Evolutionary conservation across 2,329 filamentous ascomycete genomes (phyloP), one percentile per base, ranked within the genome.

Genomic region (Botrytis paeoniae): DNA sequence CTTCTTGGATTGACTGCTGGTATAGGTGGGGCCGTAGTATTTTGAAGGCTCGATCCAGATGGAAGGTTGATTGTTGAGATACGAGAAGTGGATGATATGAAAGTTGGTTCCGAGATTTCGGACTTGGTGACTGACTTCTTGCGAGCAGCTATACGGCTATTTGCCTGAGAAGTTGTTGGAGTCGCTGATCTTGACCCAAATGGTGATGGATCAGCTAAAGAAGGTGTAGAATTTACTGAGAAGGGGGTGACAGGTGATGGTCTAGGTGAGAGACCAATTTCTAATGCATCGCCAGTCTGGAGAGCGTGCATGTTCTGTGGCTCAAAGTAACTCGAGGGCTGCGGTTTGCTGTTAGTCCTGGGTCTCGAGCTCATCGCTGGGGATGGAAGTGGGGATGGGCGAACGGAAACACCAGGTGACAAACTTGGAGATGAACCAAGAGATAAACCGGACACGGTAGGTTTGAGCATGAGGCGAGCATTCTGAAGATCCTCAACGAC

Each of bases 91-190:
- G 78, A 79, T 25, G 79, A 80, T 43, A 81, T 69, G 43, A 81
- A 78, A 61, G 69, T 78, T 32, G 80, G 80, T 43, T 81, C 80
- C 5, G 80, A 81, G 39, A 81, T 81, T 1, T 80, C 78, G 16
- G 77, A 76, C 65, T 81, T 81, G 39, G 79, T 80, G 64, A 81
- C 75, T 8, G 79, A 80, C 63, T 74, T 75, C 71, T 81, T 81
- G 8, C 80, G 76, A n/a, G 73, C 37, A 6, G 73, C 64, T 41
- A 77, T 63, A 6, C 70, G 73, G 8, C 60, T 69, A 32, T 77
- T 74, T 35, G 61, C 29, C 62, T 77, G 76, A 29, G 75, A 76
- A 8, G 54, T 32, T 37, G 75, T 77, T 3, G 79, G 76, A 22
- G 79, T 77, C 22, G 71, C 77, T 25, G 76, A 70, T 60, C 74